A percentile compares a stretch with the other conserved stretches of the same genome.
Conservation (phyloP, 257 asterid genomes). For the Pogostemon cablin region DNA sequence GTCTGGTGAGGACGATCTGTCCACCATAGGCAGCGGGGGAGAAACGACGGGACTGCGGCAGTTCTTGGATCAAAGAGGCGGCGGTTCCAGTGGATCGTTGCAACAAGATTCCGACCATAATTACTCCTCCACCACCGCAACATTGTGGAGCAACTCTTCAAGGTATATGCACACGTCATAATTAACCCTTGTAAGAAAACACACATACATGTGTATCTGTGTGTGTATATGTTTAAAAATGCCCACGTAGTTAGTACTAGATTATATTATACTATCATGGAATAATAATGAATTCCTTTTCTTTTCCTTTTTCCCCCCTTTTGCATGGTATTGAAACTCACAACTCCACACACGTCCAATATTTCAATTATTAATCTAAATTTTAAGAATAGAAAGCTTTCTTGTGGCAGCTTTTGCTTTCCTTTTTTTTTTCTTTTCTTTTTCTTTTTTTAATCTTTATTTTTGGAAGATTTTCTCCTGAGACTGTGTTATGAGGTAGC, state of each 20-base stretch:
- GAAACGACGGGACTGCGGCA: constrained; percentile 48
- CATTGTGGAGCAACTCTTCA: constrained; percentile 92
- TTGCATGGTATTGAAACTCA: constrained; percentile 69
- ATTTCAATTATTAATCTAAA: constrained; percentile 26
- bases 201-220: constrained; percentile 20
- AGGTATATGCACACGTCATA: constrained; percentile 44
- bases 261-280: constrained; percentile 19
- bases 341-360: constrained; percentile 54
- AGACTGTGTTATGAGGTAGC: constrained; percentile 31
- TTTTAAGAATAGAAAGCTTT: constrained; percentile 52
- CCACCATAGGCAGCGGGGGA: constrained; percentile 66
- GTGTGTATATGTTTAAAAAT: constrained; percentile 1
- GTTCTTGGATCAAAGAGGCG: constrained; percentile 69
- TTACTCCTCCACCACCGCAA: constrained; percentile 52
- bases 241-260: constrained; percentile 38
- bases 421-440: constrained; percentile 28
- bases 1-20: constrained; percentile 87
- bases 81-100: constrained; percentile 52
- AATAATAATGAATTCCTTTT: constrained; percentile 32
- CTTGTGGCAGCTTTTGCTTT: constrained; percentile 83
- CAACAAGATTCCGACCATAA: constrained; percentile 55
- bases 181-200: not conserved
- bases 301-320: constrained; percentile 45
- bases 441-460: constrained; percentile 27
- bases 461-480: constrained; percentile 46